Base-by-base conservation (phyloP, 164 flowering plant species). In the Chimonanthus praecox region DNA sequence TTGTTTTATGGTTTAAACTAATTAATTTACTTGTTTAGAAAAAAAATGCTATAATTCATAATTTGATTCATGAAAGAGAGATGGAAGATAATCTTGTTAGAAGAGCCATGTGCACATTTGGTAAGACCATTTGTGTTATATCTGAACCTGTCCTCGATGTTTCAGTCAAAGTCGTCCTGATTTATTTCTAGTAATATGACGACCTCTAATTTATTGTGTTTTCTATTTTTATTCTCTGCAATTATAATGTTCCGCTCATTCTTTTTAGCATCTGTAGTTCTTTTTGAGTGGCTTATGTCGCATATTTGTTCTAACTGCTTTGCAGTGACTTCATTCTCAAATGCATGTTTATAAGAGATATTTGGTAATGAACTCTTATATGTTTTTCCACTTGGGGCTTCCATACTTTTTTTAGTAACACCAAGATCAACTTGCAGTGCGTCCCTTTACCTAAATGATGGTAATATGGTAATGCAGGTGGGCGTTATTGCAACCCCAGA, bases 401-500 rank as follows among this genome's bases (percentile, higher is more conserved):
- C 9, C 51, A 49, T 5, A 49, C 2, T 49, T 49, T 49, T 49
- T 49, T 49, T 49, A 5, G n/a, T 54, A n/a, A 2, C 16, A 54
- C 60, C 16, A 54, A 11, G 16, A 54, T 44, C 9, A 33, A 21
- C 6, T 63, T 33, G 10, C 9, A 43, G 0, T 63, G 10, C 66
- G 5, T 66, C 44, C 6, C 46, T n/a, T 6, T 66, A 16, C 33
- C 15, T 46, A 66, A 54, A 13, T 13, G 21, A 66, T 13, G 68
- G 68, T n/a, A 66, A 44, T 65, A 67, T 73, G 16, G 68, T 60
- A 20, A 69, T 80, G 84, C 90, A 94, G 97, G 89, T 91, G 49
- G 98, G 98, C 46, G 97, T 94, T 73, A 74, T 84, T 80, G 92
- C 95, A 67, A 88, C 83, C 45, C 98, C 97, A 62, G 94, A 94